Percentiles rank a stretch among this genome's conserved stretches.
Conservation (phyloP, 1,284 basidiomycete genomes). For the Sanghuangporus sanghuang region DNA sequence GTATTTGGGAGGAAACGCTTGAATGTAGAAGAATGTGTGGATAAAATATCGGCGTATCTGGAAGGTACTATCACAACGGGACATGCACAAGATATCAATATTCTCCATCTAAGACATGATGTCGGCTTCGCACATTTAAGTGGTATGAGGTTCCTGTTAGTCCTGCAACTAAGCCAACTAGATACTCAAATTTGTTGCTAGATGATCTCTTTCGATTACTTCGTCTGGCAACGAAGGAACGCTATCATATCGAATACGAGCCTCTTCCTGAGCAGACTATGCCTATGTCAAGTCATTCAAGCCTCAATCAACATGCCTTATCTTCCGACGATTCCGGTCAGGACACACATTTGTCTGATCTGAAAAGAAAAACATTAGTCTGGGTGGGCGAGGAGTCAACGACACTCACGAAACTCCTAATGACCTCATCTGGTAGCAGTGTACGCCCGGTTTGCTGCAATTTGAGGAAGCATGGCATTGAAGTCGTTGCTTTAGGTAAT, state of each 20-base stretch:
- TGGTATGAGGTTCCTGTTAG: conserved; percentile 35
- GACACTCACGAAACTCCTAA: conserved; percentile 79
- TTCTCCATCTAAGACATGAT: conserved; percentile 67
- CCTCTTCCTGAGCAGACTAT: conserved; percentile 13
- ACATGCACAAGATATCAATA: conserved; percentile 15
- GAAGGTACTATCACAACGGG: conserved; percentile 18
- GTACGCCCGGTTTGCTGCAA: conserved; percentile 26
- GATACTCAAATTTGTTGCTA: conserved; percentile 10
- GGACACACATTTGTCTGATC: not conserved
- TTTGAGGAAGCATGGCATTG: not conserved
- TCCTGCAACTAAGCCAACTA: not conserved
- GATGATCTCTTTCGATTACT: conserved; percentile 23
- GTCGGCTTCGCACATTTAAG: conserved; percentile 75
- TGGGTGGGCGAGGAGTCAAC: conserved; percentile 87
- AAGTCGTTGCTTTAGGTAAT: conserved; percentile 48
- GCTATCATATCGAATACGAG: conserved; percentile 18
- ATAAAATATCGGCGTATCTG: conserved; percentile 36
- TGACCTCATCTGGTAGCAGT: conserved; percentile 50
- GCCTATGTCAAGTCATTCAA: conserved; percentile 4
- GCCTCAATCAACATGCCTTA: too few species aligned
- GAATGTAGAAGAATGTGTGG: conserved; percentile 46
- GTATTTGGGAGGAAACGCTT: conserved; percentile 70
- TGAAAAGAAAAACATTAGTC: conserved; percentile 38
- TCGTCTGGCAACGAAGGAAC: conserved; percentile 18
- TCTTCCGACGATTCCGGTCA: conserved; percentile 12